Base-by-base conservation (phyloP, 2,329 filamentous ascomycete genomes). In the Pseudopyricularia cyperi region DNA sequence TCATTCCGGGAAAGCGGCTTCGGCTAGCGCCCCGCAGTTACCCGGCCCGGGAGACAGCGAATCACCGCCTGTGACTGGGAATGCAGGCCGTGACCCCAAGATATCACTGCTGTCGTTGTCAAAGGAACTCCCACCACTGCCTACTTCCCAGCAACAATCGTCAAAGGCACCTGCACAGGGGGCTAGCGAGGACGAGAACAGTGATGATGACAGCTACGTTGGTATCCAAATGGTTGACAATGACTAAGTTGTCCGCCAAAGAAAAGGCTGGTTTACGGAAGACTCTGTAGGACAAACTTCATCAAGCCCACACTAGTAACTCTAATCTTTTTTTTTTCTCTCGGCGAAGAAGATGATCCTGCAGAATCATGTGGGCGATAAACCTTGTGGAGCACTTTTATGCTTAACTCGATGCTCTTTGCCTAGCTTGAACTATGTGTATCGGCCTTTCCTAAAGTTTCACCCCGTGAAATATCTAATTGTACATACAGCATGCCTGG, bases 211-310 rank as follows among this genome's bases (percentile, higher is more conserved):
- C 4, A 46, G 55, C 7, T 35, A 53, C n/a, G 52, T 46, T n/a
- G 52, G 56, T 1, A 55, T 57, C 39, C 42, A 17, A 14, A 55
- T 57, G 55, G 52, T 52, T 4, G 52, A 57, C 24, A 53, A 55
- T 6, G 53, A 56, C 32, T 48, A 52, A 8, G 48, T 52, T 47
- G 52, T 30, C 28, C 28, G 28, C 28, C 28, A 30, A 30, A 30
- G 28, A 30, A 54, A 11, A 54, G 54, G 53, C 50, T 56, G 11
- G 52, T 52, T 1, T 55, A 55, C 15, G 46, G 28, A 30, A 30
- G 5, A 30, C 28, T 9, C 28, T 30, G 28, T 9, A 30, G 5
- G 4, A 30, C 9, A 30, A 30, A 9, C 28, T 30, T 30, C 4
- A 30, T 4, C 28, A 30, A 9, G 28, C 5, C 28, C 28, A 30